A percentile compares a stretch with the other conserved stretches of the same genome.
These are phyloP conservation scores for Polytrichum formosum DNA, from an alignment of 225 moss, liverwort and hornwort species.

Conservation along the genomic window DNA sequence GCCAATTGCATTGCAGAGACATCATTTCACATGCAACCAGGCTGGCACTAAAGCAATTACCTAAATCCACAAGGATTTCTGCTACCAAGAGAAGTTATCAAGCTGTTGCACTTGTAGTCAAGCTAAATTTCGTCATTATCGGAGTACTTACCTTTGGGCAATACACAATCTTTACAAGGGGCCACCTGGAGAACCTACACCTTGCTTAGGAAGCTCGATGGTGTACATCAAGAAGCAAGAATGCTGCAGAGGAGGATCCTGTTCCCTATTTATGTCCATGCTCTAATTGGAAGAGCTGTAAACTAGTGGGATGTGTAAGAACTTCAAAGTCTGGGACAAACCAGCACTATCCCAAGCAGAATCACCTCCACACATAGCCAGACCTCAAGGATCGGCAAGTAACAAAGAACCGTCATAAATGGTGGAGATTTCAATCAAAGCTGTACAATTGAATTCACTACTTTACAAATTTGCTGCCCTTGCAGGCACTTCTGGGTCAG, in stretches of 20 bases:
- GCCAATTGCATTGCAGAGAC: no score
- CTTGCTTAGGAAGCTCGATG: slow-evolving; percentile 4
- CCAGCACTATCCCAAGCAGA: slow-evolving; percentile 13
- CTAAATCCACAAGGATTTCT: no score
- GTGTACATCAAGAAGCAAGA: slow-evolving; percentile 9
- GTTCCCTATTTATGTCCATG: slow-evolving; percentile 7
- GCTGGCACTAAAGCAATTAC: no score
- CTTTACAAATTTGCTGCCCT: slow-evolving; percentile 84
- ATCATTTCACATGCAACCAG: no score
- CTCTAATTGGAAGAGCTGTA: slow-evolving; percentile 9
- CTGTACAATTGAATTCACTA: slow-evolving; percentile 41
- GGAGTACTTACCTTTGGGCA: slow-evolving; percentile 15
- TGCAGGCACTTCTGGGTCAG: slow-evolving; percentile 68
- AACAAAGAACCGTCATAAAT: no score
- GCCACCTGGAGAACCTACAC: slow-evolving; percentile 1
- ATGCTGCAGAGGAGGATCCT: slow-evolving; percentile 1
- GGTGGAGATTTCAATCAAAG: slow-evolving; percentile 12
- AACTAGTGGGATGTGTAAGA: slow-evolving; percentile 5
- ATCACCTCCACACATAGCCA: slow-evolving; percentile 4
- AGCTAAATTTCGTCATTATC: slow-evolving; percentile 23
- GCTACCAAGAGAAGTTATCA: no score
- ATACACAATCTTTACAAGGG: slow-evolving; percentile 31
- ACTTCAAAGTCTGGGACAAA: slow-evolving; percentile 11
- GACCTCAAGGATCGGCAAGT: no score
- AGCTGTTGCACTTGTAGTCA: not conserved